Evolutionary conservation across 441 rosid species (phyloP), one percentile per base, ranked within the genome.

Genomic region (Adansonia gregorii): DNA sequence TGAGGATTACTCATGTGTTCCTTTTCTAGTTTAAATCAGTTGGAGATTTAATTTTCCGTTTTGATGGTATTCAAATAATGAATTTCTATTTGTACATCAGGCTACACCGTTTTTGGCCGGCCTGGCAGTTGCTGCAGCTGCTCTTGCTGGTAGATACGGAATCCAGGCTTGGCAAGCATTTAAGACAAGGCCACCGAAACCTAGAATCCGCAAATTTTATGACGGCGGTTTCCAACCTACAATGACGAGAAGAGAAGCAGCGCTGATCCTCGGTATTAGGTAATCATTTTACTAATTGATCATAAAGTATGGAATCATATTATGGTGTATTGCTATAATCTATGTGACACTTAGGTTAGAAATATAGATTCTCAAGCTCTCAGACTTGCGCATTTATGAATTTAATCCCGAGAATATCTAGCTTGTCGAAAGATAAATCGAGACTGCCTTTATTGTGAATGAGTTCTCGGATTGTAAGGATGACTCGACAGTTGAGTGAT

Each of bases 151-250:
- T 59, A 84, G 82, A 73, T 87, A 83, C 74, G 92, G 92, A 49
- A 79, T 88, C 80, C 90, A 85, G 31, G 90, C 92, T 22, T 89
- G 90, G 92, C 89, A 89, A 49, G 83, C 92, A 67, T 76, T 87
- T 67, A 87, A 89, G 81, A 27, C 91, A 1, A 79, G 93, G 14
- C 89, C 90, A 0, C 86, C 87, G 17, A 78, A 55, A 59, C 75
- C 86, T 48, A 83, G 45, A 67, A 5, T 83, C 0, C 85, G 90
- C 6, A 85, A 75, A 79, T 89, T 89, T 67, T 87, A 89, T 67
- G 92, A 86, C 0, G 90, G 88, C 17, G 92, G 92, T 12, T 89
- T 89, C 78, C 92, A 85, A 82, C 82, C 88, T 15, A 80, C 74
- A 17, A 89, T 89, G 90, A 89, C 88, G 0, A 84, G 68, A 70